phyloP scores from a whole-genome alignment of 352 stramenopile genomes.

The Blastocystis sp. region DNA sequence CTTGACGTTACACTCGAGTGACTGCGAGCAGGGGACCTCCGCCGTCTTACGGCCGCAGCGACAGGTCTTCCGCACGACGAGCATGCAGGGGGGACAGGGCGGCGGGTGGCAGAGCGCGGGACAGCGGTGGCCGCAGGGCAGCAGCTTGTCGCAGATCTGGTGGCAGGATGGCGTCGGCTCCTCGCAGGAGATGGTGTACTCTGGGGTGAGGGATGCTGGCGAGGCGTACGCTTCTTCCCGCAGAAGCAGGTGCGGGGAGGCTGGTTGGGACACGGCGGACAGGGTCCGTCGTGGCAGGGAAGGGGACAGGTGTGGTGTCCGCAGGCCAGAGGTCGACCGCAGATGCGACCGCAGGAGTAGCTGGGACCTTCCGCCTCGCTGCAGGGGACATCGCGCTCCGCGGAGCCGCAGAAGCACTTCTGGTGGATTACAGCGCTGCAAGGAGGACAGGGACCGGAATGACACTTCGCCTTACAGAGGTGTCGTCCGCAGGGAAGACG shows the following conservation, averaged over 20 bases:
- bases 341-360: slow-evolving; percentile 48
- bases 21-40: background rate
- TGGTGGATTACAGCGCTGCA: background rate
- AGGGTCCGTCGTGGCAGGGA: slow-evolving; percentile 24
- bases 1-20: background rate
- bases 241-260: slow-evolving; percentile 53
- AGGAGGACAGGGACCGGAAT: slow-evolving; percentile 44
- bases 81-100: background rate
- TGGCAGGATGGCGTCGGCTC: slow-evolving; percentile 38
- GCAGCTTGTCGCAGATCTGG: slow-evolving; percentile 32
- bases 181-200: slow-evolving; percentile 21
- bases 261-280: slow-evolving; percentile 23
- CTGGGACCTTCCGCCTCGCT: too few relatives aligned
- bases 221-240: slow-evolving; percentile 29
- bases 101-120: background rate
- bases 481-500: background rate
- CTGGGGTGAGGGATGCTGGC: background rate
- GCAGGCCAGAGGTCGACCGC: background rate
- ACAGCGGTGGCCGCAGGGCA: slow-evolving; percentile 31
- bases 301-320: slow-evolving; percentile 9
- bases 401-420: slow-evolving; percentile 29
- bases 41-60: background rate
- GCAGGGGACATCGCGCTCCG: slow-evolving; percentile 16
- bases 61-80: slow-evolving; percentile 8
- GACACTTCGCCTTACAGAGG: background rate